A percentile compares a stretch with the other conserved stretches of the same genome.
Evolutionary conservation across 2,329 filamentous ascomycete genomes (phyloP).

Genomic region (Cladosporium halotolerans): DNA sequence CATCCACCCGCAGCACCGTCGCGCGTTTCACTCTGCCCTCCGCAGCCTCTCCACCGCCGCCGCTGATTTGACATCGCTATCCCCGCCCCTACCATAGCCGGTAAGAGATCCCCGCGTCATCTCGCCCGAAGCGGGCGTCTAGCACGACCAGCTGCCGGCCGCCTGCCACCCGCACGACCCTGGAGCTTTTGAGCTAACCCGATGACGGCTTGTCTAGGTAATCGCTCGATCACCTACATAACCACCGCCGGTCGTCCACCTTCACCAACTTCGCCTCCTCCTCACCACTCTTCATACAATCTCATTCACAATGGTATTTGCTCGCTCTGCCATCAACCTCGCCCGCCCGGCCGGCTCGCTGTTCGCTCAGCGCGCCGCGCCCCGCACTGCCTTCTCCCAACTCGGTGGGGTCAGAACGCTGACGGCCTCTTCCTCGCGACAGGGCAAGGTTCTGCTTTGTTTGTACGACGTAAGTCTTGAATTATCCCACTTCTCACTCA

Average conservation of each 20-base stretch:
- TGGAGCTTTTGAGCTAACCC: slow-evolving; percentile 2
- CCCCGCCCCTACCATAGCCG: slow-evolving; percentile 3
- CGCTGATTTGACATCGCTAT: not conserved
- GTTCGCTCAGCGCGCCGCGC: slow-evolving; percentile 36
- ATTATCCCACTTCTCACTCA: slow-evolving; percentile 2
- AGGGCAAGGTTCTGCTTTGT: slow-evolving; percentile 94
- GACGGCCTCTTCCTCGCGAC: slow-evolving; percentile 58
- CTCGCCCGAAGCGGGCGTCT: not conserved
- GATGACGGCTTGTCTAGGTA: slow-evolving; percentile 9
- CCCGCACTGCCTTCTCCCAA: slow-evolving; percentile 33
- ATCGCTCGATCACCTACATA: slow-evolving; percentile 8
- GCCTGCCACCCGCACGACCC: not conserved
- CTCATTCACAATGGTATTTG: slow-evolving; percentile 51
- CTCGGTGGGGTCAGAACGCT: slow-evolving; percentile 54
- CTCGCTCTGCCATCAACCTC: slow-evolving; percentile 54
- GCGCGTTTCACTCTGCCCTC: not conserved
- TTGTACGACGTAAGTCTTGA: slow-evolving; percentile 71
- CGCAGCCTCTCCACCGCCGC: not conserved
- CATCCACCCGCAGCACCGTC: slow-evolving; percentile 1
- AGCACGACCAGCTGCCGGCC: not conserved
- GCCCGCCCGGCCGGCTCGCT: slow-evolving; percentile 50
- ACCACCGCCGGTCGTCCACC: not conserved
- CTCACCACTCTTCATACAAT: not conserved
- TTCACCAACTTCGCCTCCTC: not conserved
- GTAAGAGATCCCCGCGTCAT: slow-evolving; percentile 6